Percentiles rank a stretch among this genome's conserved stretches.
These are phyloP conservation scores for Citrus mangshanensis DNA, from an alignment of 345 rosid species.

Conservation along the genomic window DNA sequence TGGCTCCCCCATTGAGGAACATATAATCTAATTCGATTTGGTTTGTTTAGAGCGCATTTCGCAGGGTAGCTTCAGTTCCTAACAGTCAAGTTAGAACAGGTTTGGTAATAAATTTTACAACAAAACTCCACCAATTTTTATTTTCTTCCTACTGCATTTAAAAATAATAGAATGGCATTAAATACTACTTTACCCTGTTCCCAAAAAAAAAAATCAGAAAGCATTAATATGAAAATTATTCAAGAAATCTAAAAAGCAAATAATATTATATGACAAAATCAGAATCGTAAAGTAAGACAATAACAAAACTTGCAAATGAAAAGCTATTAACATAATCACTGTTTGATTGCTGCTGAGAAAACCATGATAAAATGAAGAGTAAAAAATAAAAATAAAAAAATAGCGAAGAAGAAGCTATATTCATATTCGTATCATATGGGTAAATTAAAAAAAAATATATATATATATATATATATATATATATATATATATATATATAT, in stretches of 20 bases:
- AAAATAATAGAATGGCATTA: neutral
- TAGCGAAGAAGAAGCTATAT: too few species aligned
- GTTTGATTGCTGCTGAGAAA: neutral
- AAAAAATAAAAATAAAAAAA: too few species aligned
- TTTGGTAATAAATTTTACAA: neutral
- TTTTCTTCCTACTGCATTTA: neutral
- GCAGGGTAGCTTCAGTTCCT: neutral
- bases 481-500: neutral
- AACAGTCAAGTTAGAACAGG: neutral
- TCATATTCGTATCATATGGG: neutral
- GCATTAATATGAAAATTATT: neutral
- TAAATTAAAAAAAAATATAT: neutral
- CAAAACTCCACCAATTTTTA: neutral
- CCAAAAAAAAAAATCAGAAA: too few species aligned
- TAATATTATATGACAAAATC: neutral
- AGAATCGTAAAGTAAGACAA: neutral
- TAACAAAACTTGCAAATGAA: too few species aligned
- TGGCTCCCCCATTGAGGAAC: neutral
- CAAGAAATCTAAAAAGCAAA: too few species aligned
- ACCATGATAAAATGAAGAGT: too few species aligned
- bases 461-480: neutral
- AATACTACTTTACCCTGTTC: neutral
- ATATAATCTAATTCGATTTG: neutral
- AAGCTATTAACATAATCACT: neutral
- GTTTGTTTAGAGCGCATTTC: neutral